These are phyloP conservation scores for Psilocybe subaeruginosa DNA, from an alignment of 768 basidiomycete genomes.

Conservation along the genomic window DNA sequence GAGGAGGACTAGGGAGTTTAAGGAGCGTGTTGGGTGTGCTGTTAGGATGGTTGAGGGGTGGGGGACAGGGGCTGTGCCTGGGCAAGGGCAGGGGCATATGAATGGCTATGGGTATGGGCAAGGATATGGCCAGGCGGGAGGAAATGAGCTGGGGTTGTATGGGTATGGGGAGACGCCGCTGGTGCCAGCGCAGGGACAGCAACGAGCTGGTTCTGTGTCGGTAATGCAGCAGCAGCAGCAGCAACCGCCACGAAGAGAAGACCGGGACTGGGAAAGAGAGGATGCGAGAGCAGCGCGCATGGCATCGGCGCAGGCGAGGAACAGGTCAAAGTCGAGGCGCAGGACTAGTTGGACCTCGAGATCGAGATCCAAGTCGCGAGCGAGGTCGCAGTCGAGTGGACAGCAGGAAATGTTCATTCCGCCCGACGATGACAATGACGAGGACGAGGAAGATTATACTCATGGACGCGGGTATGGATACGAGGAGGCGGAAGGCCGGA, in stretches of 20 bases:
- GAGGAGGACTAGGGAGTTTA: slow-evolving; percentile 45
- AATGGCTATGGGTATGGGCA: neutral
- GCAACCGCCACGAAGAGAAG: neutral
- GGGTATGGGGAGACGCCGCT: neutral
- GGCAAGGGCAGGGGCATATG: neutral
- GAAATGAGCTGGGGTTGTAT: neutral
- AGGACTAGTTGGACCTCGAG: neutral
- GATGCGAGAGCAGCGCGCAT: neutral
- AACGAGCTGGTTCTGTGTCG: neutral
- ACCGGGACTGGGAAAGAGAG: neutral
- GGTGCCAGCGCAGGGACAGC: neutral
- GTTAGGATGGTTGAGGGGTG: slow-evolving; percentile 38
- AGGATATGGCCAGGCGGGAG: neutral
- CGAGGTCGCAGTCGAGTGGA: slow-evolving; percentile 7
- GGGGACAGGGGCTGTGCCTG: slow-evolving; percentile 15
- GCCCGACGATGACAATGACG: slow-evolving; percentile 6
- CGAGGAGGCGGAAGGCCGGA: neutral
- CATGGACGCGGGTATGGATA: neutral
- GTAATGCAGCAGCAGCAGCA: neutral
- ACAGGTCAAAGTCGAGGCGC: slow-evolving; percentile 9
- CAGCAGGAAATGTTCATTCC: slow-evolving; percentile 14
- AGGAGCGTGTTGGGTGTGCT: slow-evolving; percentile 57
- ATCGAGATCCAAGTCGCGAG: slow-evolving; percentile 1
- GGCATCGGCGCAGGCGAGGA: neutral
- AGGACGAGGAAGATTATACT: slow-evolving; percentile 1